Evolutionary conservation across 805 yeast genomes (phyloP).

Genomic region (Metschnikowia noctiluminum): DNA sequence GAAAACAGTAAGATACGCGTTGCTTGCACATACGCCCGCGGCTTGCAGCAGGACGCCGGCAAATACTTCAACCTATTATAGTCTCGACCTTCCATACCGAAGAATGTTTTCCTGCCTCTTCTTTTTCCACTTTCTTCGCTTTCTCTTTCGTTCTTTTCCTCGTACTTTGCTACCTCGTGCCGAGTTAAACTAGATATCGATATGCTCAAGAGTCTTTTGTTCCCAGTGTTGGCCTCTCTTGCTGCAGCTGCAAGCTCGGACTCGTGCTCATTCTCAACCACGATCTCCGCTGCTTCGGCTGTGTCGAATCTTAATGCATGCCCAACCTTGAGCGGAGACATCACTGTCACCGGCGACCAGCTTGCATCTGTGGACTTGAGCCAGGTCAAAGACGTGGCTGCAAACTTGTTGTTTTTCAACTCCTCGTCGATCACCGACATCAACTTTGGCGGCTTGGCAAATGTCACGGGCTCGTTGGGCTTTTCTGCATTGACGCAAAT

Average conservation of each 20-base stretch:
- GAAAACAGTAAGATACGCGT: neutral
- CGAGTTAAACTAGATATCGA: no score
- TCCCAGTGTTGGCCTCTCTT: conserved; percentile 12
- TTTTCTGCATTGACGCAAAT: conserved; percentile 39
- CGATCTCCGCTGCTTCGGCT: conserved; percentile 39
- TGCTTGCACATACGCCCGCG: neutral
- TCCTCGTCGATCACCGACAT: conserved; percentile 36
- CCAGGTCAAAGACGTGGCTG: conserved; percentile 26
- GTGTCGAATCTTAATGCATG: conserved; percentile 33
- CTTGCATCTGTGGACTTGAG: conserved; percentile 29
- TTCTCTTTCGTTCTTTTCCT: neutral
- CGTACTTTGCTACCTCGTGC: neutral
- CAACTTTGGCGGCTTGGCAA: conserved; percentile 27
- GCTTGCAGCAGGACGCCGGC: neutral
- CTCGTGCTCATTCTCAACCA: conserved; percentile 39
- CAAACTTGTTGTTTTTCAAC: conserved; percentile 35
- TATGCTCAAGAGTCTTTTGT: conserved; percentile 1
- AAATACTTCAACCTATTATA: no score
- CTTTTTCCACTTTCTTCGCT: neutral
- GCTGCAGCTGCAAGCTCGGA: conserved; percentile 15
- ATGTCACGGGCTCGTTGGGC: conserved; percentile 34
- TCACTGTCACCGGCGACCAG: conserved; percentile 35
- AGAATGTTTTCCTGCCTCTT: no score
- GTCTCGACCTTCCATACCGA: no score
- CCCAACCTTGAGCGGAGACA: conserved; percentile 40